Conservation (phyloP, 805 yeast species). For the Candida stauntonica region DNA sequence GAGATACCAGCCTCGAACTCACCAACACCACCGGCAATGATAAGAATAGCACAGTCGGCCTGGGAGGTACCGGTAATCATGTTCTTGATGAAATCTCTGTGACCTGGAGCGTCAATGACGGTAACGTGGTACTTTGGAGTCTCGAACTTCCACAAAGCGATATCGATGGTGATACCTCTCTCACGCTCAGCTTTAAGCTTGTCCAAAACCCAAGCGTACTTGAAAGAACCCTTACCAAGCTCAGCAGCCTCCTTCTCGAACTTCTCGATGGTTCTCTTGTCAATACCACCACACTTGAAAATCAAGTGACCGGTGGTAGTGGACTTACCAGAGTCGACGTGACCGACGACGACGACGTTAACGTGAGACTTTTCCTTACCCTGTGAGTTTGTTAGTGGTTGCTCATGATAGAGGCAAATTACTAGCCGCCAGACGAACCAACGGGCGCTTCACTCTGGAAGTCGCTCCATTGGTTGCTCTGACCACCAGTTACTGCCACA, state of each 20-base stretch:
- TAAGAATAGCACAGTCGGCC: conserved; percentile 90
- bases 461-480: background rate
- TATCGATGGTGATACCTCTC: conserved; percentile 96
- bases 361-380: conserved; percentile 97
- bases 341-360: conserved; percentile 99
- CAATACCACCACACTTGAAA: conserved; percentile 99
- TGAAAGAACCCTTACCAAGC: conserved; percentile 97
- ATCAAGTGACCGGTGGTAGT: conserved; percentile 99
- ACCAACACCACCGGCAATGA: conserved; percentile 91
- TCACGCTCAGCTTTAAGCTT: conserved; percentile 95
- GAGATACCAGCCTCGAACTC: conserved; percentile 96
- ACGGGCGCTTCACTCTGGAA: conserved; percentile 45
- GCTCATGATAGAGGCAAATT: too few species aligned
- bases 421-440: too few species aligned
- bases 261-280: conserved; percentile 98
- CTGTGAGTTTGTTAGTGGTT: conserved; percentile 39
- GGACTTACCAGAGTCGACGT: conserved; percentile 99
- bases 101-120: conserved; percentile 94
- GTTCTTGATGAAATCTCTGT: conserved; percentile 95
- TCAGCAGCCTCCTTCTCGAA: conserved; percentile 98
- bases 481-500: too few species aligned
- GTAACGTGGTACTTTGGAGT: conserved; percentile 92
- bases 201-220: conserved; percentile 97
- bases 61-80: conserved; percentile 95
- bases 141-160: conserved; percentile 94